A percentile compares a stretch with the other conserved stretches of the same genome.
Conservation (phyloP, 805 yeast species). For the Nakazawaea populi region DNA sequence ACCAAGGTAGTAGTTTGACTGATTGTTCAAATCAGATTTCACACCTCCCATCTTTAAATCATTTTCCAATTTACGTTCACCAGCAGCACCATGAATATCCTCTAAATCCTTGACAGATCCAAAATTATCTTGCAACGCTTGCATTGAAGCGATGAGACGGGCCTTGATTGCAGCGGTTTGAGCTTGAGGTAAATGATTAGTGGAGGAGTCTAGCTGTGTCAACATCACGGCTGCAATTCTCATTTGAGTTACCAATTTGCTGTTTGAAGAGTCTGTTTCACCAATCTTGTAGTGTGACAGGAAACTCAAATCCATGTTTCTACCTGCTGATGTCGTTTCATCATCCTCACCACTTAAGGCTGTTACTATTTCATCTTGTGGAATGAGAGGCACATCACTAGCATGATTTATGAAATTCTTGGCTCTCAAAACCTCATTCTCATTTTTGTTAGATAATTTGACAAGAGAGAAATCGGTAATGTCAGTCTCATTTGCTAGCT, state of each 20-base stretch:
- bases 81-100: constrained; percentile 64
- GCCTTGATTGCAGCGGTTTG: constrained; percentile 66
- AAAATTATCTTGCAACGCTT: constrained; percentile 64
- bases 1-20: constrained; percentile 50
- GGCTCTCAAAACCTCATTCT: constrained; percentile 35
- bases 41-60: constrained; percentile 84
- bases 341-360: background rate
- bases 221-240: constrained; percentile 94
- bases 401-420: constrained; percentile 33
- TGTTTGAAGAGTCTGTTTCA: constrained; percentile 19
- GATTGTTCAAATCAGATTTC: constrained; percentile 24
- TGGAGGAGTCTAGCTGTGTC: constrained; percentile 72
- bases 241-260: constrained; percentile 83
- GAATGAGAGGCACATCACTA: constrained; percentile 33
- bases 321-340: constrained; percentile 5
- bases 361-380: constrained; percentile 13
- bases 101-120: constrained; percentile 42
- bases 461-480: constrained; percentile 71
- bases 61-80: constrained; percentile 87
- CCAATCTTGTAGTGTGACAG: constrained; percentile 17
- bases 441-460: constrained; percentile 39
- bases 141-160: constrained; percentile 67
- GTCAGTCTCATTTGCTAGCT: constrained; percentile 49
- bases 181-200: constrained; percentile 44
- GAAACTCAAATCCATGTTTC: constrained; percentile 21